Conservation (phyloP, 805 yeast species). For the Yamadazyma endophytica region DNA sequence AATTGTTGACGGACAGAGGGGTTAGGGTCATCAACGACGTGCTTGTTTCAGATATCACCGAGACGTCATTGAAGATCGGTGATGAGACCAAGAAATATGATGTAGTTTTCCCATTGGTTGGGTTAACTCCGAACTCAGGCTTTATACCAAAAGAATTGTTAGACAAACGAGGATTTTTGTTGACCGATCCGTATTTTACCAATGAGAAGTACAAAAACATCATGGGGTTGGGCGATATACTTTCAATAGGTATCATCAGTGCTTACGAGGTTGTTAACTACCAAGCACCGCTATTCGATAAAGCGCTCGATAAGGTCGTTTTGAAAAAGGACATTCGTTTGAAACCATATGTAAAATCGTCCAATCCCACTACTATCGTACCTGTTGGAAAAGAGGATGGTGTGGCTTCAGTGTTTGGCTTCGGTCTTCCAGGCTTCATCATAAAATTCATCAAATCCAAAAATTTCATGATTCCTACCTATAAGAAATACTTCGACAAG, state of each 20-base stretch:
- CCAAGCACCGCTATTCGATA: no score
- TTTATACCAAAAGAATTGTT: constrained; percentile 20
- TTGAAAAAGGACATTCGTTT: constrained; percentile 7
- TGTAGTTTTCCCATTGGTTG: constrained; percentile 23
- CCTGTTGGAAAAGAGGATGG: constrained; percentile 35
- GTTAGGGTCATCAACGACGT: constrained; percentile 20
- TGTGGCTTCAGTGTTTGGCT: constrained; percentile 29
- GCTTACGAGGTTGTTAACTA: no score
- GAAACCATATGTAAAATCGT: constrained; percentile 8
- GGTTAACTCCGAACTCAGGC: constrained; percentile 26
- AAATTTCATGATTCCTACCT: constrained; percentile 20
- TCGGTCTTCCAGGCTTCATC: constrained; percentile 23
- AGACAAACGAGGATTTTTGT: constrained; percentile 24
- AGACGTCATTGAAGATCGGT: constrained; percentile 12
- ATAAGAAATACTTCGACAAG: constrained; percentile 1
- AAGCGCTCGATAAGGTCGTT: no score
- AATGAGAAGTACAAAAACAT: constrained; percentile 22
- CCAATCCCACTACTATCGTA: constrained; percentile 17
- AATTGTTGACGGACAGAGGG: constrained; percentile 13
- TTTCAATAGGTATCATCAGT: constrained; percentile 17
- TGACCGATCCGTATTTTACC: constrained; percentile 21
- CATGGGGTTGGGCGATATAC: constrained; percentile 33
- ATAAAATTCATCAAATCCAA: constrained; percentile 22
- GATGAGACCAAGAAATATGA: constrained; percentile 20
- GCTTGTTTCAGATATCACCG: constrained; percentile 6